Evolutionary conservation across 306 rosid genomes (phyloP).

Genomic region (Lathyrus sativus): DNA sequence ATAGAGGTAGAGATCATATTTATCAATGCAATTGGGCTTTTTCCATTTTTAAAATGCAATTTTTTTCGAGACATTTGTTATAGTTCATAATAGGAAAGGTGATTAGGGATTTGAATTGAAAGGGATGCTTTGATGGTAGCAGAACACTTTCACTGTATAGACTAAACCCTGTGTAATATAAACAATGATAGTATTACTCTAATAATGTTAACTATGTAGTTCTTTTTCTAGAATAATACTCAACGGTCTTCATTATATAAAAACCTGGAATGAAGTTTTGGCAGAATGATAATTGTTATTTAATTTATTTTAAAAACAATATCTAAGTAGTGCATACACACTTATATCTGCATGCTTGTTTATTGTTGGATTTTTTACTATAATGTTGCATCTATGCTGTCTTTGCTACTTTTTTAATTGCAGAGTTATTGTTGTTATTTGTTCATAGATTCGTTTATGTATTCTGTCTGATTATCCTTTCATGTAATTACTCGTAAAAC

Average conservation of each 20-base stretch:
- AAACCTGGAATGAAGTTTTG: conserved; percentile 22
- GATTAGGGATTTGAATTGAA: conserved; percentile 27
- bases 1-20: not conserved
- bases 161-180: conserved; percentile 9
- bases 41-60: conserved; percentile 6
- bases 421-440: not conserved
- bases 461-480: conserved; percentile 8
- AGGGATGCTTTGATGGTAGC: conserved; percentile 12
- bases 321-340: not conserved
- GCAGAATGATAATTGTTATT: conserved; percentile 23
- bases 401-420: not conserved
- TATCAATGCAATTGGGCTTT: conserved; percentile 28
- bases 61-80: conserved; percentile 1
- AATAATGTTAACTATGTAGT: conserved; percentile 4
- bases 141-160: not conserved
- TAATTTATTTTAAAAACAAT: conserved; percentile 18
- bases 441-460: not conserved
- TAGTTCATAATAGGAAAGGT: conserved; percentile 20
- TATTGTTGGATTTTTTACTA: conserved; percentile 14
- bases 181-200: not conserved
- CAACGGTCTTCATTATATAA: conserved; percentile 4
- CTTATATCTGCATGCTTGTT: conserved; percentile 17
- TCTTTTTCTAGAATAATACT: conserved; percentile 21
- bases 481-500: conserved; percentile 9
- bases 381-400: conserved; percentile 4